Base-by-base conservation (phyloP, 2,329 filamentous ascomycete species). In the Epichloe uncinata region DNA sequence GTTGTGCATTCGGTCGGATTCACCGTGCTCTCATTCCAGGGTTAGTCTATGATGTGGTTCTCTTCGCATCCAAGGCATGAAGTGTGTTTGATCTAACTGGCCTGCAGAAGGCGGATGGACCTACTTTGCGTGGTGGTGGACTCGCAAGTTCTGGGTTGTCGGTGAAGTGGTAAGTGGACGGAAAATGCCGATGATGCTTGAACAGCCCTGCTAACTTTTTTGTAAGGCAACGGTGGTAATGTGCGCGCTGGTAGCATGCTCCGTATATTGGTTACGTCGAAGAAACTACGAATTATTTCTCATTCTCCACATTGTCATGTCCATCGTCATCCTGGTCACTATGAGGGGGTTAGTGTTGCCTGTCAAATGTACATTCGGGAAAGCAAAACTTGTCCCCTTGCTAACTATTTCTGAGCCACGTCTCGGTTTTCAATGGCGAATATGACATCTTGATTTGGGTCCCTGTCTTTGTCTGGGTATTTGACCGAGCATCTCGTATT, bases 1-100 rank as follows among this genome's bases (percentile, higher is more conserved):
- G 69, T 84, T 1, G 61, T 81, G 0, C 83, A 87, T 57, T 82
- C 80, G 0, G 51, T 82, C 1, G 73, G 74, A 0, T 86, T 84
- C 52, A 72, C 76, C 0, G 53, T 74, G 1, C 62, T 75, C 22
- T 65, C 74, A 1, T 59, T 67, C 3, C 51, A 59, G 16, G 60
- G 69, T 68, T 50, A n/a, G 60, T 52, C 2, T 2, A 41, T 9
- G 1, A 0, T 0, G 0, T 1, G 1, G 4, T 18, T 6, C 12
- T 33, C 8, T 30, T 30, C 26, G 8, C 26, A 11, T 30, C 8
- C 40, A 15, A 22, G 40, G 22, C 3, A n/a, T 40, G 8, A 40
- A 18, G 16, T 30, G 1, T 44, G 3, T 16, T 5, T 12, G 4
- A 33, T 22, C 34, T 43, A 15, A 26, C 26, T 36, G 3, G 35